Base-by-base conservation (phyloP, 2,329 filamentous ascomycete genomes). In the Nemania sp. region DNA sequence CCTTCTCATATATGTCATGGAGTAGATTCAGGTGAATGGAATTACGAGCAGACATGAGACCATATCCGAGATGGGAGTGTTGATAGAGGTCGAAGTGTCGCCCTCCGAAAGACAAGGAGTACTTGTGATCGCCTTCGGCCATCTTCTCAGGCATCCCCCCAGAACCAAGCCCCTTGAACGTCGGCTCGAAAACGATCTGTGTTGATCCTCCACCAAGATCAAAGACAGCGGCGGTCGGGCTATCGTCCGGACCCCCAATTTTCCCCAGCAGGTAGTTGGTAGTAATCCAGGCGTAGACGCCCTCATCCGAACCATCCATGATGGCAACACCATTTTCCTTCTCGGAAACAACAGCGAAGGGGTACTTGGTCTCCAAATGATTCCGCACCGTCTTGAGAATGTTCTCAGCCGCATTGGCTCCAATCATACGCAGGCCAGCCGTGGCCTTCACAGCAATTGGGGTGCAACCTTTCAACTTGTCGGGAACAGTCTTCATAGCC, bases 221-320 rank as follows among this genome's bases (percentile, higher is more conserved):
- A 72, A 99, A 97, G 60, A 97, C 87, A 52, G 95, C 95, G 42
- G 95, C 96, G 1, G 95, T 98, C 52, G 92, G 90, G 65, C 86
- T 92, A 75, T 93, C 87, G 74, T 97, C 94, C 1, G 92, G 91
- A 11, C 91, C 90, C 61, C 95, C 95, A 76, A 99, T 98, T 80
- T 98, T 98, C 72, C 94, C 94, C 21, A 99, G 87, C 42, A 99
- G 89, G 78, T 99, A 99, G 83, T 99, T 99, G 67, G 92, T 95
- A 6, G 95, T 99, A 75, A 99, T 96, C 95, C 95, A 99, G 54
- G 95, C 96, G 74, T 96, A 99, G 32, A 99, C 94, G 74, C 95
- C 95, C 79, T 99, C 95, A 72, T 97, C 91, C 52, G 91, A 92
- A 64, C 95, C 95, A 71, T 97, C 93, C 95, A 99, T 99, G 75